These are phyloP conservation scores for Cephalotrichum gorgonifer DNA, from an alignment of 2,329 filamentous ascomycete genomes.

Conservation along the genomic window DNA sequence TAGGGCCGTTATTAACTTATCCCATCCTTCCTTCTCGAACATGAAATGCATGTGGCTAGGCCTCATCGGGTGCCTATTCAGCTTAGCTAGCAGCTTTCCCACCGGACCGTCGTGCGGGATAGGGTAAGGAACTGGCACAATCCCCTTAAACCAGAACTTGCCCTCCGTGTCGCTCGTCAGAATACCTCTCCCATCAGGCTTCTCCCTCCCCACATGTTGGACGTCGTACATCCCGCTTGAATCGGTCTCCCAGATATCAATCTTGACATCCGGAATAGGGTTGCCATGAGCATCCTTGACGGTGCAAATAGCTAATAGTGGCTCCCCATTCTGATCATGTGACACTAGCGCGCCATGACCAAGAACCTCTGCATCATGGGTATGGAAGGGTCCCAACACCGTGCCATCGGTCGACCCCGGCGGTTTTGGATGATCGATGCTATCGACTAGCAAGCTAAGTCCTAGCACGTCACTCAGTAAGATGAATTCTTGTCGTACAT, in stretches of 20 bases:
- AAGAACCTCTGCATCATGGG: constrained; percentile 51
- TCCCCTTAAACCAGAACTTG: constrained; percentile 72
- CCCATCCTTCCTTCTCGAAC: constrained; percentile 71
- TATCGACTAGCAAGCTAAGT: constrained; percentile 63
- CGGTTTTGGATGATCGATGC: constrained; percentile 68
- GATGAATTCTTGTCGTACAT: constrained; percentile 67
- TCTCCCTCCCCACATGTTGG: constrained; percentile 50
- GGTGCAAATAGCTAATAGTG: constrained; percentile 56
- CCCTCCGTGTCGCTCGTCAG: constrained; percentile 16
- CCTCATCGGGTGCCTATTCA: constrained; percentile 65
- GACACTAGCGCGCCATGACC: constrained; percentile 47
- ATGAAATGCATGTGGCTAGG: constrained; percentile 85
- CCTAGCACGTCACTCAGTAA: constrained; percentile 66
- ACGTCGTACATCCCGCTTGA: constrained; percentile 66
- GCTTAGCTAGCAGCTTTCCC: constrained; percentile 53
- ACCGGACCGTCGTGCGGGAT: constrained; percentile 81
- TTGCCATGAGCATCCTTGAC: constrained; percentile 50
- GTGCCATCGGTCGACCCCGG: constrained; percentile 58
- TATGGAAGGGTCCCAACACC: constrained; percentile 69
- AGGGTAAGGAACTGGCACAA: constrained; percentile 75
- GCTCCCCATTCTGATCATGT: constrained; percentile 52
- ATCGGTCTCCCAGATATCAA: constrained; percentile 76
- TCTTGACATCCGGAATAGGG: constrained; percentile 50
- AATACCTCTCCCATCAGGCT: constrained; percentile 18
- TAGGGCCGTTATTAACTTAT: constrained; percentile 74